Base-by-base conservation (phyloP, 2,329 filamentous ascomycete species). In the Penicillium glabrum region DNA sequence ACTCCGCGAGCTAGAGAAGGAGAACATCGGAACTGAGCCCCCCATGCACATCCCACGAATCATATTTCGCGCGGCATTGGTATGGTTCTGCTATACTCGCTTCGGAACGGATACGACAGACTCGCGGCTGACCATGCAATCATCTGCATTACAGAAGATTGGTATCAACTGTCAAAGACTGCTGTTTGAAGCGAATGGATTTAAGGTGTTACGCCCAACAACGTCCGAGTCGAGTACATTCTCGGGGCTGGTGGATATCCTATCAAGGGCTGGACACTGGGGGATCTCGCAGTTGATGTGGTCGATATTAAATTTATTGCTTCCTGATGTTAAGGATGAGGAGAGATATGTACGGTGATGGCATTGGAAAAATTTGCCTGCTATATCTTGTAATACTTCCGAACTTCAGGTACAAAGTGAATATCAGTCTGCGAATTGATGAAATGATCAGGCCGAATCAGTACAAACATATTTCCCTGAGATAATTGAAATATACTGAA, bases 131-230 rank as follows among this genome's bases (percentile, higher is more conserved):
- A 33, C n/a, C n/a, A 44, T 26, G 5, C 39, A 51, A 24, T 53
- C 56, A 31, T 52, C 58, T 2, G 58, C 56, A 46, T 26, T 56
- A 19, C 24, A 33, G 19, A 37, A 14, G 3, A 27, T 61, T 5
- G 54, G 49, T 10, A 13, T 58, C 1, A 52, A 61, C 44, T 51
- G 53, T 13, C 48, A 56, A 35, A 45, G 31, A 19, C 23, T 61
- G 11, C 35, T 54, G 8, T 58, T 61, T 23, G 58, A 61, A 35
- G 58, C 56, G 2, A 51, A 61, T 43, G 58, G 56, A 8, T 58
- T 47, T 45, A 45, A 46, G 19, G 29, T 5, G 3, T 37, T 35
- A 1, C 54, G 33, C 19, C 58, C 56, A 6, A 53, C 37, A 37
- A 41, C 53, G 1, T 50, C 46, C 7, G 56, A 56, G 37, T 61